Evolutionary conservation across 1,284 basidiomycete genomes (phyloP).

Genomic region (Leccinum pallidistipes): DNA sequence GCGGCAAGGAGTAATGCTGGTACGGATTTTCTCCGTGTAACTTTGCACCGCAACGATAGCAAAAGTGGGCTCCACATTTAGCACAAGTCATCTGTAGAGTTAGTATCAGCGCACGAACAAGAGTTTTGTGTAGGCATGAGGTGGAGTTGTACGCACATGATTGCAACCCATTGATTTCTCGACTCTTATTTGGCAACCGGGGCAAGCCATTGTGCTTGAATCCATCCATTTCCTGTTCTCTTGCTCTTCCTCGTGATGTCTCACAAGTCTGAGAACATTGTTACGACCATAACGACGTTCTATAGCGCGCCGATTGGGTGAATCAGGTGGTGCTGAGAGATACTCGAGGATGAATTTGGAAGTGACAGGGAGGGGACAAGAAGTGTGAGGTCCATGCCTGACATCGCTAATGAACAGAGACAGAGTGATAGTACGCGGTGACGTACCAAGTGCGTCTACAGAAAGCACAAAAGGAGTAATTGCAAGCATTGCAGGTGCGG

Average conservation of each 20-base stretch:
- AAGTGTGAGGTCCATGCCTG: conserved; percentile 73
- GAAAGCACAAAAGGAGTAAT: conserved; percentile 71
- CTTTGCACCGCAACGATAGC: conserved; percentile 69
- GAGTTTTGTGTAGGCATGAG: neutral
- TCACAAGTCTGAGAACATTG: conserved; percentile 57
- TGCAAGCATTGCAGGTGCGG: conserved; percentile 64
- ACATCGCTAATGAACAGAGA: conserved; percentile 1
- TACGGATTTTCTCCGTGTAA: conserved; percentile 59
- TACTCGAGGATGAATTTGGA: conserved; percentile 65
- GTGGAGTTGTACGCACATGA: conserved; percentile 51
- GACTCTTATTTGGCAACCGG: conserved; percentile 65
- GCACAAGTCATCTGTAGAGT: conserved; percentile 65
- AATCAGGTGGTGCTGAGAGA: conserved; percentile 50
- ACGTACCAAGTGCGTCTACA: conserved; percentile 71
- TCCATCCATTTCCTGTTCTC: conserved; percentile 66
- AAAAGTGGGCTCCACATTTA: conserved; percentile 72
- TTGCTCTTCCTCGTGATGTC: conserved; percentile 62
- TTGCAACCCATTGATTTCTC: conserved; percentile 78
- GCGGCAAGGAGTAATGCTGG: conserved; percentile 61
- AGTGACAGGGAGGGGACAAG: conserved; percentile 62
- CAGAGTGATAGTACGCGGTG: neutral
- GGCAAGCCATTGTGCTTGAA: conserved; percentile 64
- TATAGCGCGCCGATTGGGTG: conserved; percentile 45
- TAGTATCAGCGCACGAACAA: neutral
- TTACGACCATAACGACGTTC: conserved; percentile 63